Evolutionary conservation across 352 stramenopile genomes (phyloP), one percentile per base, ranked within the genome.

Genomic region (Phytophthora megakarya): DNA sequence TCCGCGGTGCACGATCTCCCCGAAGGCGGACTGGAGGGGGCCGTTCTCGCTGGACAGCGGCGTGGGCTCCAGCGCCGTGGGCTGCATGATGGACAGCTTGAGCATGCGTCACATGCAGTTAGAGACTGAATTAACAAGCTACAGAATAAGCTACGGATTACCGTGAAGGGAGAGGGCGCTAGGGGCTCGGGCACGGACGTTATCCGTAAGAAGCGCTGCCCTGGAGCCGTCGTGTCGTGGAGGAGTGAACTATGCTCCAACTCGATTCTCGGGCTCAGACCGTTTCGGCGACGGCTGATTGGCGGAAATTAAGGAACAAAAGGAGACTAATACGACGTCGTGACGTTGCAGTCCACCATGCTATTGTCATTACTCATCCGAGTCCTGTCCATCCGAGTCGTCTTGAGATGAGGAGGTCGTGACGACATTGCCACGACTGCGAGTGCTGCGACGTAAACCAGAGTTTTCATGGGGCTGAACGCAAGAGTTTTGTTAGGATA

Each of bases 1-100:
- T 3, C 86, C 86, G 49, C 83, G 84, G 59, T 89, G 75, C 42
- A 93, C 72, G 47, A 95, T 74, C 73, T 91, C 81, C 35, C 82
- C 84, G 22, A 89, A 88, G 18, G 73, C 73, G 32, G 82, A 88
- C 39, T 74, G 45, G 23, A 88, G 49, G 52, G 73, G 74, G 22
- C 68, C 75, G 65, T 84, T 77, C 42, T 88, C 73, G 54, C 76
- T 82, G 44, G 73, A 79, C 45, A 86, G 61, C 60, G 45, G 51
- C 58, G 80, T 88, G 45, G 78, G 68, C 59, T 88, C 79, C 65
- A 91, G 80, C 46, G 64, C 35, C 51, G 71, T 59, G 33, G 60
- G 68, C 43, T 78, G 70, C 70, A 78, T 78, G 28, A 40, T 21
- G 55, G 55, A 69, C 45, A 71, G 59, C 49, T 73, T 68, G 37